Base-by-base conservation (phyloP, 495 filamentous ascomycete species). In the Neurospora sp. region DNA sequence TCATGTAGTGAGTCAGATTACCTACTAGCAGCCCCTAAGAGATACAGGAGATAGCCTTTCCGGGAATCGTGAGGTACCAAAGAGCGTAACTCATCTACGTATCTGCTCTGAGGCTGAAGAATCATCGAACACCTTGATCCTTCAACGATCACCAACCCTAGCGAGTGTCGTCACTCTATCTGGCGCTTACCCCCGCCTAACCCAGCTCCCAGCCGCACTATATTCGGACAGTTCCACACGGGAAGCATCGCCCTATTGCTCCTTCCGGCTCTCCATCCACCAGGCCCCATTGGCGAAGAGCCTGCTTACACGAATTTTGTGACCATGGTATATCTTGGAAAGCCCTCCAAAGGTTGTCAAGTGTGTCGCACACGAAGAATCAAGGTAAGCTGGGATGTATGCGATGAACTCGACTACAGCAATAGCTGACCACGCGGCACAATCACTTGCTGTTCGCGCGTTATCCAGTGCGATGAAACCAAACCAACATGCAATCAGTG, bases 261-360 rank as follows among this genome's bases (percentile, higher is more conserved):
- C 28, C 28, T 66, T 66, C 54, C 54, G 54, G 54, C 7, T 19
- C 54, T 66, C 15, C 15, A 34, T 9, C 54, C 24, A 34, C 54
- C 28, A 36, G 15, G 28, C 17, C 15, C 15, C 28, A 36, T 31
- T 19, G 31, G 54, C 24, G 28, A 66, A 66, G 28, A 66, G 15
- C 28, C 28, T 19, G 54, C 54, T 66, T 34, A 34, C 28, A 62
- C 8, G 13, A 31, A 31, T 19, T 34, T 24, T 19, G 54, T 66
- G 54, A 66, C 54, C 69, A 93, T 93, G 91, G 91, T 93, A 2
- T 93, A 92, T 78, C 89, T 89, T 76, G 91, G 91, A 37, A 91
- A 91, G 79, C 91, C 91, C 70, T 92, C 90, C 73, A 86, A 88
- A 84, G 91, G 90, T 71, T 93, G 91, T 78, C 90, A 90, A 79